phyloP scores from a whole-genome alignment of 2,329 filamentous ascomycete genomes.

The Microdochium paspali region DNA sequence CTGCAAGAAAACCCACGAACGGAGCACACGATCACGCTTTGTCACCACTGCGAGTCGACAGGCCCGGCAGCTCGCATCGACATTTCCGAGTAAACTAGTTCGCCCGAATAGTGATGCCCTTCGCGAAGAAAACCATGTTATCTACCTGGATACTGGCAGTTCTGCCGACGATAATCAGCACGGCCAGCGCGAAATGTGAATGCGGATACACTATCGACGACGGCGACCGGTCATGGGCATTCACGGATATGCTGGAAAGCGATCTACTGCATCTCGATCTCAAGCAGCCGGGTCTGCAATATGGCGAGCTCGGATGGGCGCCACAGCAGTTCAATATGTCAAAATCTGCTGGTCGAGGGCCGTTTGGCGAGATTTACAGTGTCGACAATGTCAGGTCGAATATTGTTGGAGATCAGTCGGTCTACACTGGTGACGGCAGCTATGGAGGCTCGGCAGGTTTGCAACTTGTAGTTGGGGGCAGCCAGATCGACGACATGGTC shows the following conservation, averaged over 20 bases:
- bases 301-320: conserved; percentile 37
- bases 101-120: no score
- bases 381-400: conserved; percentile 48
- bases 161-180: conserved; percentile 8
- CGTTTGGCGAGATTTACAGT: conserved; percentile 55
- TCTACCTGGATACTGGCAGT: conserved; percentile 5
- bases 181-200: conserved; percentile 44
- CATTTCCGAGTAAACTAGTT: no score
- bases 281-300: conserved; percentile 31
- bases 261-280: conserved; percentile 54
- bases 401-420: conserved; percentile 28
- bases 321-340: conserved; percentile 59
- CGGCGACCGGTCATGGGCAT: conserved; percentile 32
- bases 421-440: conserved; percentile 32
- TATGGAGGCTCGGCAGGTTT: conserved; percentile 40
- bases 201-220: conserved; percentile 59
- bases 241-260: conserved; percentile 62
- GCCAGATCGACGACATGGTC: conserved; percentile 40
- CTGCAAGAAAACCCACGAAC: no score
- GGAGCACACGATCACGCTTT: no score
- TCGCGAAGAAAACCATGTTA: neutral
- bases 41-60: no score
- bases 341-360: conserved; percentile 45
- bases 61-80: no score
- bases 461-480: conserved; percentile 43